phyloP scores from a whole-genome alignment of 1,284 basidiomycete species.

The Porodaedalea pini region DNA sequence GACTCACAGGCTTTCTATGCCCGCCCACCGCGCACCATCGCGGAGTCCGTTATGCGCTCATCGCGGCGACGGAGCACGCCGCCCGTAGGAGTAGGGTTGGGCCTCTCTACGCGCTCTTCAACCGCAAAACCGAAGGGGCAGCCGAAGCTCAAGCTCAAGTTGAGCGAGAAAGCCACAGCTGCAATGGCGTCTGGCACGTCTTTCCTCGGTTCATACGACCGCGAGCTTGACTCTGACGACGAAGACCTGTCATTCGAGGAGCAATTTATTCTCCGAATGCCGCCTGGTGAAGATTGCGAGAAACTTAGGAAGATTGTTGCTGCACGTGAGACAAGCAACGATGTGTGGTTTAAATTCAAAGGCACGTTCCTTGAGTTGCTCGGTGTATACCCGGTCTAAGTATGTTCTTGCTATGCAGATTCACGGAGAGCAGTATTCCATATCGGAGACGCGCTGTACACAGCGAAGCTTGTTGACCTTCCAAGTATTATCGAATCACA shows the following conservation, averaged over 20 bases:
- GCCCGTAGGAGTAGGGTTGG: conserved; percentile 4
- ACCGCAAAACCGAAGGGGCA: conserved; percentile 43
- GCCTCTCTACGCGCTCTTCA: conserved; percentile 37
- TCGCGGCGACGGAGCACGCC: conserved; percentile 28
- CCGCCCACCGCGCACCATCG: conserved; percentile 13
- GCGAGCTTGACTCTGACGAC: conserved; percentile 92
- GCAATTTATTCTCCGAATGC: conserved; percentile 92
- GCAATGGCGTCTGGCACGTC: conserved; percentile 75
- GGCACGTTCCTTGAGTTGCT: conserved; percentile 44
- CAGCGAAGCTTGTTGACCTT: conserved; percentile 93
- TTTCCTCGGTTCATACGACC: conserved; percentile 84
- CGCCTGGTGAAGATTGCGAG: conserved; percentile 77
- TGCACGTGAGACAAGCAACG: conserved; percentile 73
- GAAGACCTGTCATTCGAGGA: conserved; percentile 96
- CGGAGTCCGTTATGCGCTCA: conserved; percentile 13
- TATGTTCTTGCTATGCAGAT: conserved; percentile 48
- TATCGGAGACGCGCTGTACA: conserved; percentile 76
- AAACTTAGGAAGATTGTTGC: conserved; percentile 79
- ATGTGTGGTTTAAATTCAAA: conserved; percentile 99
- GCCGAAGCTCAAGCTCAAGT: conserved; percentile 79
- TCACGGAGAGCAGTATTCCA: conserved; percentile 90
- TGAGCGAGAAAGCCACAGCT: conserved; percentile 70
- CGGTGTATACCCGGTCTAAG: not conserved
- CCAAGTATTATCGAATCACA: conserved; percentile 95
- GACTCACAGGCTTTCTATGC: conserved; percentile 21